Evolutionary conservation across 75 land plant genomes (phyloP), one percentile per base, ranked within the genome.

Genomic region (Pinus tabuliformis): DNA sequence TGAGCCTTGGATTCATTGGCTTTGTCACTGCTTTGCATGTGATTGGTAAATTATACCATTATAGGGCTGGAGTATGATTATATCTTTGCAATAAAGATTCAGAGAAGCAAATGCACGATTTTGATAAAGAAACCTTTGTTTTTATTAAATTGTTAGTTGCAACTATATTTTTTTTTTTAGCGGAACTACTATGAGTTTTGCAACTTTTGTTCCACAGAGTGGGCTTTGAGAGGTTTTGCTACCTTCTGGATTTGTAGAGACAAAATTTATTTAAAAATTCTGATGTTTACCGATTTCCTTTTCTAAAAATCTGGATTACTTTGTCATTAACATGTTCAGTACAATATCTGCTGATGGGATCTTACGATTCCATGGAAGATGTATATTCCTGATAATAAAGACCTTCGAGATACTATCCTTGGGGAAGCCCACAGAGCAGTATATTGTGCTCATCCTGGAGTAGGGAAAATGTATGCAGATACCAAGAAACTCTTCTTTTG

Each of bases 1-100:
- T 94, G 97, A 94, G 97, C 87, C 85, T 94, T 72, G 88, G 92
- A 56, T 94, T 94, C 80, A 92, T 94, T 72, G 97, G 92, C 17
- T 90, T 90, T 80, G 97, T 94, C 63, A 93, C 97, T 24, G 24
- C 85, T 33, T 86, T 94, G 15, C 97, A 94, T 88, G 97, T 94
- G 68, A 77, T 88, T 80, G 97, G 97, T 58, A 94, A 94, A 82
- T 82, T 93, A 13, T 93, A 93, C 75, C 70, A 66, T 6, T 66
- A 66, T 6, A 66, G 70, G 45, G 5, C 22, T 39, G 70, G 49
- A 39, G 11, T 66, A 45, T 66, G 70, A 37, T 66, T 39, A 66
- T 39, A 66, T 66, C 2, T n/a, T 26, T 4, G 45, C 18, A 18
- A 36, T 17, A 45, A 36, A 66, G 16, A 30, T 6, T 11, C 37